Evolutionary conservation across 2,329 filamentous ascomycete species (phyloP).

Genomic region (Didymella pomorum): DNA sequence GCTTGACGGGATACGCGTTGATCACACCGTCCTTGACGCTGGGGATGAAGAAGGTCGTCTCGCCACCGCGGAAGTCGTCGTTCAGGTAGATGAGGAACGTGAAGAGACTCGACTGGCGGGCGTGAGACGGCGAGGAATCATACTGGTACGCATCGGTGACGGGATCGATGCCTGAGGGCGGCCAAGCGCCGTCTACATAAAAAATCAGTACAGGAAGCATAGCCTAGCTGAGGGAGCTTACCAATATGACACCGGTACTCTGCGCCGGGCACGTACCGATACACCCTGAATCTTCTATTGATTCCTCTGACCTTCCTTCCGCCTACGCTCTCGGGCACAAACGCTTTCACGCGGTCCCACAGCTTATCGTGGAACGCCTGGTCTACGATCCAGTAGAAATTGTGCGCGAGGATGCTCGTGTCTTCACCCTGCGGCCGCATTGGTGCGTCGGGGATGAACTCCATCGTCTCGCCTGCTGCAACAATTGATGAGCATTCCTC

Average conservation of each 20-base stretch:
- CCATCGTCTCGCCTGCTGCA: constrained; percentile 69
- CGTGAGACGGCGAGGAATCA: constrained; percentile 66
- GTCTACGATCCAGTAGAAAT: constrained; percentile 77
- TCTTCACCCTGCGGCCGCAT: constrained; percentile 70
- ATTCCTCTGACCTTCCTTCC: constrained; percentile 68
- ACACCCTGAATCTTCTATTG: constrained; percentile 75
- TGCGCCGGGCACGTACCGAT: constrained; percentile 75
- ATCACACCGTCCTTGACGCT: constrained; percentile 69
- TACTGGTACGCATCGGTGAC: constrained; percentile 68
- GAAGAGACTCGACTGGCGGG: constrained; percentile 72
- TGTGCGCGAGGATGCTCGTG: constrained; percentile 72
- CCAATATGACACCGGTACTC: constrained; percentile 74
- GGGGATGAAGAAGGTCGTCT: constrained; percentile 75
- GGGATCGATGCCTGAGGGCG: constrained; percentile 69
- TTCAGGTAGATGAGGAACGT: constrained; percentile 75
- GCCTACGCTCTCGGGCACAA: constrained; percentile 64
- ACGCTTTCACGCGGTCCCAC: constrained; percentile 67
- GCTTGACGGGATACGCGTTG: constrained; percentile 73
- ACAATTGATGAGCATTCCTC: constrained; percentile 72
- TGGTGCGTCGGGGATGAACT: constrained; percentile 73
- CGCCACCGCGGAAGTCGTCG: constrained; percentile 74
- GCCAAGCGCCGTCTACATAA: constrained; percentile 70
- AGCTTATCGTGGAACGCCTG: constrained; percentile 68
- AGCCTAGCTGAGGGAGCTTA: constrained; percentile 28
- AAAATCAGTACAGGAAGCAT: constrained; percentile 6